Percentiles rank a stretch among this genome's conserved stretches.
Conservation (phyloP, 2,329 filamentous ascomycete genomes). For the Cytospora piceicola region DNA sequence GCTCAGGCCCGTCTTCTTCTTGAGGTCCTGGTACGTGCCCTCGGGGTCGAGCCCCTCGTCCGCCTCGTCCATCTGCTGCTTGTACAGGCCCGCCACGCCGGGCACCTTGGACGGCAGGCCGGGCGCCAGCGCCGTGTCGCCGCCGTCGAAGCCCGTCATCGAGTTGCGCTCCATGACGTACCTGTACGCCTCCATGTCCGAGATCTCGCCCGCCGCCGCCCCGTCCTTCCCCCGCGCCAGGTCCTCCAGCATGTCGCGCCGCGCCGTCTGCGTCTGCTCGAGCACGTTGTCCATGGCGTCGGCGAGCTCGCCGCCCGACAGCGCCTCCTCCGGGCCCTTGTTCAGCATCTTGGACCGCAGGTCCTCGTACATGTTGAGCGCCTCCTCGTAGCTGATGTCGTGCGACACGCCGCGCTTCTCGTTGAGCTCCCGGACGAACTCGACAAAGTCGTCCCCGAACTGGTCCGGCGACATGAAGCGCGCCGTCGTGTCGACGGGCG, state of each 20-base stretch:
- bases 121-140: slow-evolving; percentile 52
- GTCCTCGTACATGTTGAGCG: slow-evolving; percentile 56
- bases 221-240: slow-evolving; percentile 28
- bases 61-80: slow-evolving; percentile 51
- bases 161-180: slow-evolving; percentile 44
- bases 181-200: slow-evolving; percentile 39
- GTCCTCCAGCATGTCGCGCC: slow-evolving; percentile 34
- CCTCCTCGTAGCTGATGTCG: slow-evolving; percentile 42
- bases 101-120: slow-evolving; percentile 56
- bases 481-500: slow-evolving; percentile 58
- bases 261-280: slow-evolving; percentile 32
- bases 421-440: slow-evolving; percentile 50
- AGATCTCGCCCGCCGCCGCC: slow-evolving; percentile 28
- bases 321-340: slow-evolving; percentile 38
- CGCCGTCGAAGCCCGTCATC: slow-evolving; percentile 40
- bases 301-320: slow-evolving; percentile 34
- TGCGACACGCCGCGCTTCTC: slow-evolving; percentile 34
- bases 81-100: slow-evolving; percentile 57
- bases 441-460: slow-evolving; percentile 60
- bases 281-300: slow-evolving; percentile 32
- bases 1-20: slow-evolving; percentile 58
- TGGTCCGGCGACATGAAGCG: slow-evolving; percentile 66
- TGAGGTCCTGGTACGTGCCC: slow-evolving; percentile 55
- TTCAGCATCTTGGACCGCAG: slow-evolving; percentile 42
- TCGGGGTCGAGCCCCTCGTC: slow-evolving; percentile 56